Evolutionary conservation across 805 yeast genomes (phyloP).

Genomic region (Suhomyces vadensis): DNA sequence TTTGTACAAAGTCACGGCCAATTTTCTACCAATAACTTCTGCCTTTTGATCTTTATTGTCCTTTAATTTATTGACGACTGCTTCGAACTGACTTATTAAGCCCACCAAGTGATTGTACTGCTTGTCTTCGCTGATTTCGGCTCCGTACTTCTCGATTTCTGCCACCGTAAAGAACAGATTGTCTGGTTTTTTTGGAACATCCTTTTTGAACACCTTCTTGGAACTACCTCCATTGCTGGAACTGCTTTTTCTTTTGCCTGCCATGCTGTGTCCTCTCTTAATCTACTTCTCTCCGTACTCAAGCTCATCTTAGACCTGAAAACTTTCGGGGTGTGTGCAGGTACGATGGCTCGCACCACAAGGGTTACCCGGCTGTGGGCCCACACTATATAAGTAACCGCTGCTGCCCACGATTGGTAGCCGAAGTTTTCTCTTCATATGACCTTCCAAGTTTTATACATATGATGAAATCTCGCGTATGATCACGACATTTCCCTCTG

Average conservation of each 20-base stretch:
- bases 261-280: slow-evolving; percentile 8
- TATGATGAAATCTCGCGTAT: slow-evolving; percentile 64
- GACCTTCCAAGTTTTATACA: slow-evolving; percentile 69
- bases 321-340: slow-evolving; percentile 6
- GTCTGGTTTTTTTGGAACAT: neutral
- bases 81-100: slow-evolving; percentile 43
- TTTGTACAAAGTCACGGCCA: slow-evolving; percentile 44
- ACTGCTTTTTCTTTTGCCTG: slow-evolving; percentile 8
- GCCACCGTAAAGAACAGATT: slow-evolving; percentile 8
- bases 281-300: neutral
- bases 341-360: neutral
- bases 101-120: slow-evolving; percentile 56
- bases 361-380: slow-evolving; percentile 24
- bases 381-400: slow-evolving; percentile 1
- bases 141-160: slow-evolving; percentile 24
- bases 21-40: slow-evolving; percentile 39
- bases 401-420: neutral
- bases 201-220: slow-evolving; percentile 10
- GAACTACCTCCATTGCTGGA: neutral
- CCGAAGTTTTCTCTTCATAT: slow-evolving; percentile 33
- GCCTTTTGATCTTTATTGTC: slow-evolving; percentile 19
- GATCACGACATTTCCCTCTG: slow-evolving; percentile 43
- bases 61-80: slow-evolving; percentile 19
- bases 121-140: slow-evolving; percentile 43
- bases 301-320: slow-evolving; percentile 2